Conservation (phyloP, 1,139 yeast species). For the Suhomyces atakaporum region DNA sequence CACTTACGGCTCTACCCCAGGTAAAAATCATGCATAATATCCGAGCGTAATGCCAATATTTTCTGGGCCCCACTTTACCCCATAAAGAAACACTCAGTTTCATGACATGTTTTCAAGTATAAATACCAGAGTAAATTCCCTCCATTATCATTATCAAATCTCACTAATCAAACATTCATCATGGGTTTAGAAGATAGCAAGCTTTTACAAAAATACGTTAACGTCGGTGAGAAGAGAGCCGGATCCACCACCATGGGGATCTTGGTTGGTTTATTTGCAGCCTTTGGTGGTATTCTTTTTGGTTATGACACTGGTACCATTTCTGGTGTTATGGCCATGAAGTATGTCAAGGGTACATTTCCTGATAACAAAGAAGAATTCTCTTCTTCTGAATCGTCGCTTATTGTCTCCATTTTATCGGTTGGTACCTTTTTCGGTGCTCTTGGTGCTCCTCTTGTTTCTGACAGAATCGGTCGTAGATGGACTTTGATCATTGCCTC, state of each 20-base stretch:
- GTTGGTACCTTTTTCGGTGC: slow-evolving; percentile 77
- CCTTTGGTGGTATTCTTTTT: slow-evolving; percentile 69
- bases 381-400: slow-evolving; percentile 52
- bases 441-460: slow-evolving; percentile 52
- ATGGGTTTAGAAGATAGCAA: slow-evolving; percentile 45
- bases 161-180: slow-evolving; percentile 5
- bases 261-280: slow-evolving; percentile 49
- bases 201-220: slow-evolving; percentile 32
- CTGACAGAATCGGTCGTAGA: slow-evolving; percentile 64
- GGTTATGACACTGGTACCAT: slow-evolving; percentile 84
- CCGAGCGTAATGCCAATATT: neutral
- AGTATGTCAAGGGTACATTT: slow-evolving; percentile 58
- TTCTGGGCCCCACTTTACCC: slow-evolving; percentile 4
- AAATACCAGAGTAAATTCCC: slow-evolving; percentile 7
- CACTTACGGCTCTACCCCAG: neutral
- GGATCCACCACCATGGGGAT: slow-evolving; percentile 52
- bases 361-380: slow-evolving; percentile 39
- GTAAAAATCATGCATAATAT: neutral
- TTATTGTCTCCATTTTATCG: slow-evolving; percentile 67
- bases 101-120: too few species aligned
- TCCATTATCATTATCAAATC: slow-evolving; percentile 5
- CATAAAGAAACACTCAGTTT: too few species aligned
- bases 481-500: slow-evolving; percentile 53
- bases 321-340: slow-evolving; percentile 75
- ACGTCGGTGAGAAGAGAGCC: slow-evolving; percentile 48